These are phyloP conservation scores for Annona cherimola DNA, from an alignment of 164 flowering plant species.

Conservation along the genomic window DNA sequence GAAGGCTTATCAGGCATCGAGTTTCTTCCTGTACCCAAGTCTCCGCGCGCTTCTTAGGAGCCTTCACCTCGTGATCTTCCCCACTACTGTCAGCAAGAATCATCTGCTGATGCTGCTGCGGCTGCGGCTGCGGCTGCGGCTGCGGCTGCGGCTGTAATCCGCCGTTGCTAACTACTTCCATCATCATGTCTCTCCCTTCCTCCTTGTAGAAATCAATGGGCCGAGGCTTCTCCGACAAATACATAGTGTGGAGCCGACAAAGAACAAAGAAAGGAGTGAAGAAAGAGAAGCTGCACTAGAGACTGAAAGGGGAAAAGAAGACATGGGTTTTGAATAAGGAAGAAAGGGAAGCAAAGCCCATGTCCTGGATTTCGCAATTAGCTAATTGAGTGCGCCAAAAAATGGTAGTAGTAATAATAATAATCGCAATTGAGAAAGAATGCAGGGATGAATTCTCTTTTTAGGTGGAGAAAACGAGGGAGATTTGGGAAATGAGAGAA, in stretches of 20 bases:
- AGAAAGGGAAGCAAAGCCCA: background rate
- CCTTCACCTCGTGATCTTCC: conserved; percentile 56
- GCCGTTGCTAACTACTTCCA: conserved; percentile 45
- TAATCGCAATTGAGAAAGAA: background rate
- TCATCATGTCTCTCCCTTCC: conserved; percentile 53
- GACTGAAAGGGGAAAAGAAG: background rate
- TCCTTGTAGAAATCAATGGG: conserved; percentile 60
- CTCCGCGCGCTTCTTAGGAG: conserved; percentile 88
- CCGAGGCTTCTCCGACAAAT: conserved; percentile 51
- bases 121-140: conserved; percentile 28
- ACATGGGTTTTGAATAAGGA: conserved; percentile 2
- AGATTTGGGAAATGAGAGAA: conserved; percentile 1
- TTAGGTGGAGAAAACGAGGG: background rate
- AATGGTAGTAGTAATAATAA: too few species aligned
- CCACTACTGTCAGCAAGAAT: conserved; percentile 54
- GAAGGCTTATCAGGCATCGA: conserved; percentile 46
- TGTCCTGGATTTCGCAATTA: background rate
- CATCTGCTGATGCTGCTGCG: conserved; percentile 39
- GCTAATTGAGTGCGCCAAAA: background rate
- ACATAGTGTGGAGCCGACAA: conserved; percentile 26
- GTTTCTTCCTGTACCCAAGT: conserved; percentile 94
- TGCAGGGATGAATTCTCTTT: background rate
- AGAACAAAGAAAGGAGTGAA: background rate
- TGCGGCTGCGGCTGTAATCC: conserved; percentile 21
- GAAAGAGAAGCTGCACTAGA: conserved; percentile 1